phyloP scores from a whole-genome alignment of 805 yeast species.

The Metschnikowia rubicola region DNA sequence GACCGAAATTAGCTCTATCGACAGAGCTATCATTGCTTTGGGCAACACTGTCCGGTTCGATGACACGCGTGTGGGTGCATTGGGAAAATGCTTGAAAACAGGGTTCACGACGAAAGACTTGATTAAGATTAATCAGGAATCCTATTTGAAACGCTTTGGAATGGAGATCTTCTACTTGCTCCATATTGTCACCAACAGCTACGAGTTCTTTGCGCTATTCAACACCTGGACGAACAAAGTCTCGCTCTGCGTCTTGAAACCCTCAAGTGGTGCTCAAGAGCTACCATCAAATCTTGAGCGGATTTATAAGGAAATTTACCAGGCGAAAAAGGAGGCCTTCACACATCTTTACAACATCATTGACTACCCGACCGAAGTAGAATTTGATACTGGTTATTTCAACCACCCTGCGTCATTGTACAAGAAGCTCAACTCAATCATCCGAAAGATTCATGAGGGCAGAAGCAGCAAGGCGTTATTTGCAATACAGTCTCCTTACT shows the following conservation, averaged over 20 bases:
- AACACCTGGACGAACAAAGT: conserved; percentile 57
- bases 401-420: conserved; percentile 54
- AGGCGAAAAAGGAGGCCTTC: conserved; percentile 44
- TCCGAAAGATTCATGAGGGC: conserved; percentile 54
- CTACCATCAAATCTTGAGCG: conserved; percentile 53
- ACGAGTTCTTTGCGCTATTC: conserved; percentile 69
- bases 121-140: conserved; percentile 44
- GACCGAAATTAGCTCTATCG: conserved; percentile 59
- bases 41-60: conserved; percentile 74
- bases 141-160: conserved; percentile 52
- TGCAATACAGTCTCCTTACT: conserved; percentile 70
- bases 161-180: conserved; percentile 61
- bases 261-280: conserved; percentile 63
- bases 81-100: conserved; percentile 79
- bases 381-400: conserved; percentile 53
- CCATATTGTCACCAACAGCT: conserved; percentile 69
- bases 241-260: conserved; percentile 59
- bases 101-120: conserved; percentile 73
- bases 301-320: conserved; percentile 52
- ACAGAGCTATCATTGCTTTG: conserved; percentile 73
- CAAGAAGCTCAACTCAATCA: conserved; percentile 51
- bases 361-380: conserved; percentile 49
- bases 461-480: conserved; percentile 62
- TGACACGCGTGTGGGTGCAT: conserved; percentile 68
- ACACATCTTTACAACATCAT: conserved; percentile 44